Base-by-base conservation (phyloP, 352 stramenopile species). In the Pythium plurisporium region DNA sequence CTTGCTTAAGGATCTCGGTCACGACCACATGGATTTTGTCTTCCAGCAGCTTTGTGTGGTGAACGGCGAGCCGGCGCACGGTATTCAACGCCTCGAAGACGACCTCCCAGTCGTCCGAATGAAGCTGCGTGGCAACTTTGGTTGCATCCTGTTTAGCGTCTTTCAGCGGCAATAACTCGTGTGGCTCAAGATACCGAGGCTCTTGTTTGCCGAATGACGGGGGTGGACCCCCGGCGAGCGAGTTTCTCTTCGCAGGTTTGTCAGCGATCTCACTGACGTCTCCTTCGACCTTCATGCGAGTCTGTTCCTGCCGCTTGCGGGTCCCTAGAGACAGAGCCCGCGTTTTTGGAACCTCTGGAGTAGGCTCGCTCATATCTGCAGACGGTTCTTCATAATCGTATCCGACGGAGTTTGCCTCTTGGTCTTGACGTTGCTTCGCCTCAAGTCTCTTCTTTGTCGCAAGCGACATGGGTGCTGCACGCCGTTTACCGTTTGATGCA, bases 71-170 rank as follows among this genome's bases (percentile, higher is more conserved):
- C 5, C 83, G 70, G 3, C 83, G 75, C 27, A 85, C 61, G 0
- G 57, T 76, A n/a, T 34, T 93, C 17, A 93, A 54, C 3, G 69
- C 75, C 4, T 93, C 76, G 55, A 93, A 91, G 22, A 72, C 80
- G 2, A 51, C 27, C 36, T 89, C 65, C 83, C 83, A 93, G 46
- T 89, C 70, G 19, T 74, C 59, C 11, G 64, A 65, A 0, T 33
- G 49, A 7, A 92, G 59, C 20, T 76, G 65, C 0, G 40, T 49
- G 1, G 85, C 55, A 5, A 78, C 38, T 54, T 74, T 79, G 8
- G 49, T 54, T 4, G 70, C 20, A 7, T 87, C 74, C 22, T 89
- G 74, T 34, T 87, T 89, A 0, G 77, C 51, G 31, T 88, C 85
- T 0, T 53, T 41, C 2, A 91, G 31, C n/a, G 77, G 73, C 3